These are phyloP conservation scores for Vigna mungo DNA, from an alignment of 306 rosid genomes.

Conservation along the genomic window DNA sequence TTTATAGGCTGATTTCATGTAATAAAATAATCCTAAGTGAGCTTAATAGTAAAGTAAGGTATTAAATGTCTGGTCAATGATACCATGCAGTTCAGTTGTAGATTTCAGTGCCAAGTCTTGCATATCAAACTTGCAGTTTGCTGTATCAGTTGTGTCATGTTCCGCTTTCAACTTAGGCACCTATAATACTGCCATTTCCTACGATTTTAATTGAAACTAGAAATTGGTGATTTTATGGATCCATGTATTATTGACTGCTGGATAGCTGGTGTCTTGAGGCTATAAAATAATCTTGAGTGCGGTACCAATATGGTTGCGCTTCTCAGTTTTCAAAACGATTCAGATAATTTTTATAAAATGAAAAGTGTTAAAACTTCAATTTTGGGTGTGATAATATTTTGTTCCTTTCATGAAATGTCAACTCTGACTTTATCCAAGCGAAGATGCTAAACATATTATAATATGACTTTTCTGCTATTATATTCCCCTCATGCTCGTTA, in stretches of 20 bases:
- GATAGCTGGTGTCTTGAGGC: constrained; percentile 5
- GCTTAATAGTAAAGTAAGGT: not conserved
- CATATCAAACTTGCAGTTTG: not conserved
- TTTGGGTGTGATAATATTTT: too few species aligned
- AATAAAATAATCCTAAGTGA: not conserved
- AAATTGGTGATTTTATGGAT: not conserved
- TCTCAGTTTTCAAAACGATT: not conserved
- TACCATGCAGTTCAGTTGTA: not conserved
- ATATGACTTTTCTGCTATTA: too few species aligned
- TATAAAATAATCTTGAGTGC: not conserved
- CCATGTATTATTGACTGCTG: not conserved
- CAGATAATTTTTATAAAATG: too few species aligned
- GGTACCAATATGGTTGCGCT: not conserved
- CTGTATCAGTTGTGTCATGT: not conserved
- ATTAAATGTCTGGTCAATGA: not conserved
- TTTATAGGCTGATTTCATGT: not conserved
- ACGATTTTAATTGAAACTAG: not conserved
- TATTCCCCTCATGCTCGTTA: too few species aligned
- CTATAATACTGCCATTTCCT: not conserved
- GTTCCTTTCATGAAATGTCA: too few species aligned
- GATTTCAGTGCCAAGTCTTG: not conserved
- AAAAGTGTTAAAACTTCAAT: too few species aligned
- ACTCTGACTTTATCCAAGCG: too few species aligned
- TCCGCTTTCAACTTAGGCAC: not conserved
- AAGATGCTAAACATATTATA: too few species aligned